Conservation (phyloP, 2,329 filamentous ascomycete genomes). For the Cladosporium austrohemisphaericum region DNA sequence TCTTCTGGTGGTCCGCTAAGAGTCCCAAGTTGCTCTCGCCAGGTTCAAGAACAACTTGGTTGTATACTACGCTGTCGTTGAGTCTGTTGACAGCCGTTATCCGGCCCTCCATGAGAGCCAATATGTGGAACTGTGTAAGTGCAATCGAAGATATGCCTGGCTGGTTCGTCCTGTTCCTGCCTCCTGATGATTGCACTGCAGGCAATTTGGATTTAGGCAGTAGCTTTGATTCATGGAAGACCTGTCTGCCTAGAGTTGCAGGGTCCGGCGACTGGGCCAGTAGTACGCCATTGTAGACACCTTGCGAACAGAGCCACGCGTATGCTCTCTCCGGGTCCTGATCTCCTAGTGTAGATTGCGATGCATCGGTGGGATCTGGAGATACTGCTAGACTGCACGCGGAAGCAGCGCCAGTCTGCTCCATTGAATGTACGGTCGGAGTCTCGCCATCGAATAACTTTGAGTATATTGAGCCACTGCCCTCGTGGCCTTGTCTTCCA, state of each 20-base stretch:
- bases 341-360: conserved; percentile 20
- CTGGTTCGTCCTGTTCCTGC: conserved; percentile 60
- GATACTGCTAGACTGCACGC: conserved; percentile 62
- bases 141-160: conserved; percentile 76
- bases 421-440: conserved; percentile 70
- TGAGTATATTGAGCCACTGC: conserved; percentile 79
- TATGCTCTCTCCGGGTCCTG: conserved; percentile 62
- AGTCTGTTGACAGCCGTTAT: conserved; percentile 83
- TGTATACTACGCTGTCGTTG: conserved; percentile 79
- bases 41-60: conserved; percentile 77
- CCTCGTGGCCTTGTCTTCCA: conserved; percentile 68
- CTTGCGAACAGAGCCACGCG: conserved; percentile 86
- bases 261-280: conserved; percentile 53
- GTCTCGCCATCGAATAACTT: conserved; percentile 84
- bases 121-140: conserved; percentile 88
- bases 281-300: conserved; percentile 82
- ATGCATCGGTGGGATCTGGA: conserved; percentile 54
- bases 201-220: conserved; percentile 71
- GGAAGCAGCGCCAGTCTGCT: conserved; percentile 61
- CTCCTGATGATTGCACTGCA: conserved; percentile 61
- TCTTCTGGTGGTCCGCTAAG: conserved; percentile 86
- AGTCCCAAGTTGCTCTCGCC: conserved; percentile 79
- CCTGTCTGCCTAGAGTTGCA: conserved; percentile 64
- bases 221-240: conserved; percentile 77
- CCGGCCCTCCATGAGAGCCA: conserved; percentile 76